Base-by-base conservation (phyloP, 306 rosid genomes). In the Cucurbita moschata region DNA sequence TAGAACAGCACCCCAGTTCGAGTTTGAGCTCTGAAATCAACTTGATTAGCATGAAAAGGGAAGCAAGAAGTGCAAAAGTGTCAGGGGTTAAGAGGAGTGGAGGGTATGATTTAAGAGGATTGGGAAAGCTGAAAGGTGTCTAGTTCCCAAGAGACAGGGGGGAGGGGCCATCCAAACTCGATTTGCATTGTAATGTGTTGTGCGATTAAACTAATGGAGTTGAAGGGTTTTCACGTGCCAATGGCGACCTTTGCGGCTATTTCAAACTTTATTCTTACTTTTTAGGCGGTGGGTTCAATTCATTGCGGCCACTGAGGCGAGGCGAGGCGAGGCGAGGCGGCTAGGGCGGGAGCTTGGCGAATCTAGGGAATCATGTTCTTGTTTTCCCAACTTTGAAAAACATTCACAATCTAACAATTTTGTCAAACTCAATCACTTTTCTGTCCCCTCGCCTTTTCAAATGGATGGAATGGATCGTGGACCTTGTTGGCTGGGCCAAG, bases 171-270 rank as follows among this genome's bases (percentile, higher is more conserved):
- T 5, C 7, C 2, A 42, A 65, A 19, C 37, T 65, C 9, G 5
- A 40, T 19, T n/a, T 42, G 7, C 38, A 65, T 18, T 42, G 1
- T 10, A 42, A 40, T n/a, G 16, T 37, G 56, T 52, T 52, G 7
- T 8, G 64, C 30, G 38, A 65, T 40, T 65, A 65, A 43, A 65
- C 10, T 43, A 65, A 43, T 65, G 23, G 37, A 40, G 71, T 65
- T 60, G 21, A 60, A 60, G 66, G 50, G 5, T 43, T 65, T 18
- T 65, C 71, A 65, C 71, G 71, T 65, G 71, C 53, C 14, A n/a
- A 42, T 43, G 37, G 40, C 71, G 37, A 42, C 71, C 71, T 65
- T 65, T 65, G 71, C 71, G 71, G 71, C 71, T 65, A n/a, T 46
- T 65, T 42, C 71, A n/a, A 39, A 64, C 71, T n/a, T 40, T 23